phyloP scores from a whole-genome alignment of 371 early-diverging fungal genomes.

The Mucor lusitanicus region DNA sequence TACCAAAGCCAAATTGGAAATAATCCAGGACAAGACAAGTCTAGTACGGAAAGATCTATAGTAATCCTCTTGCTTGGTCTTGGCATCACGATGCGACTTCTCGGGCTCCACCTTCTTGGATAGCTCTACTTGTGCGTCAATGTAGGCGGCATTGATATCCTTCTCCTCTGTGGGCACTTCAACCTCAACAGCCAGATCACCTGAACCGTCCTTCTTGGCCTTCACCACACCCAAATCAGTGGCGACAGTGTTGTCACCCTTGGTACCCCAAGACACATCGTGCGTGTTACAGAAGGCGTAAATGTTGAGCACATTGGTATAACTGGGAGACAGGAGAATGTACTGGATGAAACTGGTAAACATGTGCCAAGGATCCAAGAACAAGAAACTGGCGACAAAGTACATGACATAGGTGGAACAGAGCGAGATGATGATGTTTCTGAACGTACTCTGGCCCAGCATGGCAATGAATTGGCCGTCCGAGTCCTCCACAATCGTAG shows the following conservation, averaged over 20 bases:
- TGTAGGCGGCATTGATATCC: slow-evolving; percentile 81
- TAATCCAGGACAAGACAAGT: slow-evolving; percentile 82
- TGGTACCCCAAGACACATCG: slow-evolving; percentile 73
- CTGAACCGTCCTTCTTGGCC: slow-evolving; percentile 39
- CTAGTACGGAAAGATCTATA: slow-evolving; percentile 89
- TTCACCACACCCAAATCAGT: slow-evolving; percentile 52
- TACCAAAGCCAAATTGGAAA: slow-evolving; percentile 79
- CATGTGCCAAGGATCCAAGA: slow-evolving; percentile 77
- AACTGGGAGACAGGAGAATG: slow-evolving; percentile 80
- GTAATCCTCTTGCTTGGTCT: slow-evolving; percentile 87
- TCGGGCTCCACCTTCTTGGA: slow-evolving; percentile 50
- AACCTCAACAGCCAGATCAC: slow-evolving; percentile 54
- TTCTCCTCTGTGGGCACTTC: slow-evolving; percentile 74
- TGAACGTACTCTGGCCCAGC: slow-evolving; percentile 43
- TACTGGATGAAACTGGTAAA: slow-evolving; percentile 69
- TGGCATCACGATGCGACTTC: slow-evolving; percentile 69
- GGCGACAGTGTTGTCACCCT: slow-evolving; percentile 42
- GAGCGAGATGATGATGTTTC: slow-evolving; percentile 60
- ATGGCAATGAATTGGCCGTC: slow-evolving; percentile 22
- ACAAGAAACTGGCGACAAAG: slow-evolving; percentile 63
- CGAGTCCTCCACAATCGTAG: slow-evolving; percentile 25
- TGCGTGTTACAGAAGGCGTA: slow-evolving; percentile 90
- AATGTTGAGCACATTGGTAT: slow-evolving; percentile 86
- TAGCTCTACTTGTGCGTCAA: slow-evolving; percentile 63
- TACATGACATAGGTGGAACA: slow-evolving; percentile 69